phyloP scores from a whole-genome alignment of 2,329 filamentous ascomycete species.

The Venturia asperata region DNA sequence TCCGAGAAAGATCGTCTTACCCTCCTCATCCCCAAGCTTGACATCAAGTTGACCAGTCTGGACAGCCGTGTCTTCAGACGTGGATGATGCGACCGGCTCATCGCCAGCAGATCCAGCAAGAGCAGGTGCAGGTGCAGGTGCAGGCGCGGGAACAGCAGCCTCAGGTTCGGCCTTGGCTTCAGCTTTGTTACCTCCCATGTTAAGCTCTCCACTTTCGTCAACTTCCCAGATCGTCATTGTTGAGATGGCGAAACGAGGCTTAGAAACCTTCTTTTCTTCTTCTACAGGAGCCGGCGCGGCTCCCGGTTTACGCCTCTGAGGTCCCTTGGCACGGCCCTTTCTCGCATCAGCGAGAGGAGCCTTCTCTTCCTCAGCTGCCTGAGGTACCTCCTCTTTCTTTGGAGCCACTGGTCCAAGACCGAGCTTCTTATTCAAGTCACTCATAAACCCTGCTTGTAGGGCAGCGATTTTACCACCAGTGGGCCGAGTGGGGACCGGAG shows the following conservation, averaged over 20 bases:
- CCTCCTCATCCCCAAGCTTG: constrained; percentile 26
- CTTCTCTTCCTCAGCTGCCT: constrained; percentile 58
- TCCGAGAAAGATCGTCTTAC: constrained; percentile 27
- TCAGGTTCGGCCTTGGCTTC: neutral
- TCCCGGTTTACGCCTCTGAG: constrained; percentile 64
- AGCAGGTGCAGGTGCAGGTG: neutral
- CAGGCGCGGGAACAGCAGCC: neutral
- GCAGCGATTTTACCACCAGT: constrained; percentile 81
- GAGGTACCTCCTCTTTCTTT: constrained; percentile 54
- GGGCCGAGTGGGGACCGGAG: constrained; percentile 67
- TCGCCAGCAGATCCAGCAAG: neutral
- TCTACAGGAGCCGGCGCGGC: constrained; percentile 43
- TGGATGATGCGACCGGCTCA: neutral
- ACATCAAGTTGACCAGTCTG: constrained; percentile 27
- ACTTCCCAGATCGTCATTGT: constrained; percentile 33
- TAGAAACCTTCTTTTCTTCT: constrained; percentile 45
- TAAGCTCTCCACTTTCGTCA: constrained; percentile 27
- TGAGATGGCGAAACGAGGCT: constrained; percentile 23
- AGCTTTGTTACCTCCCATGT: neutral
- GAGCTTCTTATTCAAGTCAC: constrained; percentile 82
- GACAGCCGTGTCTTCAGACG: constrained; percentile 19
- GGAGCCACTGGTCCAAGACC: constrained; percentile 75
- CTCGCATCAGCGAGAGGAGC: constrained; percentile 79
- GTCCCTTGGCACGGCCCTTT: constrained; percentile 83
- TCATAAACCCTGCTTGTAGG: constrained; percentile 85